phyloP scores from a whole-genome alignment of 1,284 basidiomycete species.

The Marasmius sp. region DNA sequence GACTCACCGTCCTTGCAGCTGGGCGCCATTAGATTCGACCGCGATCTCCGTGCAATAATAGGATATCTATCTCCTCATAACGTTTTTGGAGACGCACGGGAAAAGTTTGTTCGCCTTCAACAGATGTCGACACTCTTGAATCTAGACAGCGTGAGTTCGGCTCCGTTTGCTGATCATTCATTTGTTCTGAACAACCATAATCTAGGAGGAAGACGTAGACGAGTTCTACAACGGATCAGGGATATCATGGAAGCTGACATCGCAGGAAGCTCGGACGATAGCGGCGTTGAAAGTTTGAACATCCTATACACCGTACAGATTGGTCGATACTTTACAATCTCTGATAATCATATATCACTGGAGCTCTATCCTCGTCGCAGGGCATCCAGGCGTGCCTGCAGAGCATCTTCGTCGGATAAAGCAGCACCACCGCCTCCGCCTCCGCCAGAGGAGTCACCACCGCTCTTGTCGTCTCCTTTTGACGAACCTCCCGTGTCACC shows the following conservation, averaged over 20 bases:
- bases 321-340: neutral
- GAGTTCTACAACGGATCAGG: slow-evolving; percentile 92
- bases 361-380: slow-evolving; percentile 58
- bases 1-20: slow-evolving; percentile 49
- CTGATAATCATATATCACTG: neutral
- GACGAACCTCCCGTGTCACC: slow-evolving; percentile 57
- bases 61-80: slow-evolving; percentile 86
- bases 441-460: slow-evolving; percentile 35
- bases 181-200: slow-evolving; percentile 4
- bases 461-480: slow-evolving; percentile 31
- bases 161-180: slow-evolving; percentile 3
- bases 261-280: slow-evolving; percentile 76
- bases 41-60: slow-evolving; percentile 84
- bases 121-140: slow-evolving; percentile 94
- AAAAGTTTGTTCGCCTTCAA: slow-evolving; percentile 89
- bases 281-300: slow-evolving; percentile 57
- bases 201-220: slow-evolving; percentile 85
- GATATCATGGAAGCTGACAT: slow-evolving; percentile 84
- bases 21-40: slow-evolving; percentile 96
- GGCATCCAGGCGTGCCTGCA: slow-evolving; percentile 86
- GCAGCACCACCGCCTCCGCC: slow-evolving; percentile 36
- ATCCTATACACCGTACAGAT: neutral
- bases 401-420: slow-evolving; percentile 79
- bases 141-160: slow-evolving; percentile 70
- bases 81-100: slow-evolving; percentile 83